Evolutionary conservation across 805 yeast genomes (phyloP).

Genomic region (Candida ficus): DNA sequence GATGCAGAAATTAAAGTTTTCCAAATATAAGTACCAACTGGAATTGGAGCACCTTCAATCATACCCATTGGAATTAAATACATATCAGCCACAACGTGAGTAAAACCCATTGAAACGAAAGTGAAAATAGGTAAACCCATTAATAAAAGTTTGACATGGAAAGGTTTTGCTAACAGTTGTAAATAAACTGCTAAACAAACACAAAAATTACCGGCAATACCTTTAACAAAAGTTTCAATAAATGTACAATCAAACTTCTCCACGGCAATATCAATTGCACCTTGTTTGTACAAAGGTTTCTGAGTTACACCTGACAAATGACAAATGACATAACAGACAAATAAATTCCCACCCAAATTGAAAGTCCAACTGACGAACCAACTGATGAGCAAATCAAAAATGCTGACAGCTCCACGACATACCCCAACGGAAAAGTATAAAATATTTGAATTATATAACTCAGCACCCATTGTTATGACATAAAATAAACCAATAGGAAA

Average conservation of each 20-base stretch:
- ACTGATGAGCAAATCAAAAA: constrained; percentile 56
- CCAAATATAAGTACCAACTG: constrained; percentile 68
- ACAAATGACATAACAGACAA: constrained; percentile 61
- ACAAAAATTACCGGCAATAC: constrained; percentile 71
- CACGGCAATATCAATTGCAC: constrained; percentile 42
- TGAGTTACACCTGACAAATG: constrained; percentile 47
- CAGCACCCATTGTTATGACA: constrained; percentile 72
- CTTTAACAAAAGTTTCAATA: constrained; percentile 61
- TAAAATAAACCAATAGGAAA: constrained; percentile 72
- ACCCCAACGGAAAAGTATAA: constrained; percentile 66
- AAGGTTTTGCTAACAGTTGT: constrained; percentile 73
- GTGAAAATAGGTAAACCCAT: constrained; percentile 68
- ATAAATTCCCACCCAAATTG: constrained; percentile 59
- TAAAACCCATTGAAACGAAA: constrained; percentile 73
- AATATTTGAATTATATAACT: constrained; percentile 69
- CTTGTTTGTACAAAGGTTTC: constrained; percentile 36
- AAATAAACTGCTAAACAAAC: constrained; percentile 73
- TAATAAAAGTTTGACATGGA: constrained; percentile 66
- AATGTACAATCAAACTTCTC: constrained; percentile 43
- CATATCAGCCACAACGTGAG: constrained; percentile 85
- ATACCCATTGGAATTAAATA: constrained; percentile 59
- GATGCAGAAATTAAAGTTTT: constrained; percentile 65
- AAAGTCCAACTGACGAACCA: constrained; percentile 66
- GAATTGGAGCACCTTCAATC: constrained; percentile 57
- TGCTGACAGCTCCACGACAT: constrained; percentile 62